Base-by-base conservation (phyloP, 345 rosid species). In the Camelina neglecta region DNA sequence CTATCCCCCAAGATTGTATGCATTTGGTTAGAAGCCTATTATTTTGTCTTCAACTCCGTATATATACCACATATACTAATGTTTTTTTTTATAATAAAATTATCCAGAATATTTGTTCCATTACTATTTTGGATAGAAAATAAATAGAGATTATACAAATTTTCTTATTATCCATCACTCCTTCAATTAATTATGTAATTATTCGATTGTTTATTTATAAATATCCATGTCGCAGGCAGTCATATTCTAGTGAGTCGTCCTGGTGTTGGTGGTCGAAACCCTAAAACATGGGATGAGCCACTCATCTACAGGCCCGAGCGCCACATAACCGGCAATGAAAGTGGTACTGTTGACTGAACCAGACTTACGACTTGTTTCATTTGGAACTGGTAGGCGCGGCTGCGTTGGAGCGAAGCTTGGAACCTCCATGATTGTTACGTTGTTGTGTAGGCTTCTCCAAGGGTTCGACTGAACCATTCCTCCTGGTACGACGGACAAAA, bases 371-470 rank as follows among this genome's bases (percentile, higher is more conserved):
- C 45, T 64, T 41, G 54, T 73, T 54, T 38, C 71, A 15, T 73
- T 73, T 21, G 44, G 77, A 23, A 73, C 71, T 4, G 65, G 71
- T 26, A 55, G 63, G 44, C 77, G 77, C 23, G 71, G 87, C 4
- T 85, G 87, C 58, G 69, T 60, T 47, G 83, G 77, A 2, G n/a
- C 75, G 0, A 7, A 61, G 33, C 84, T 87, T 0, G 87, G 87
- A 44, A 83, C 85, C 23, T 38, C 70, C 0, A 83, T 86, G 79
- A 72, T 81, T 2, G 53, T 82, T 4, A 84, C 84, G 82, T 72
- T 79, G 1, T 67, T 86, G 16, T 83, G 84, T 0, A 82, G 87
- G 79, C 76, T 86, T 45, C 72, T 83, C 24, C 86, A 83, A 29
- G 82, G 78, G 20, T 85, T 83, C 65, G 42, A 36, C 8, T 85